Base-by-base conservation (phyloP, 108 stramenopile genomes). In the Skeletonema costatum region DNA sequence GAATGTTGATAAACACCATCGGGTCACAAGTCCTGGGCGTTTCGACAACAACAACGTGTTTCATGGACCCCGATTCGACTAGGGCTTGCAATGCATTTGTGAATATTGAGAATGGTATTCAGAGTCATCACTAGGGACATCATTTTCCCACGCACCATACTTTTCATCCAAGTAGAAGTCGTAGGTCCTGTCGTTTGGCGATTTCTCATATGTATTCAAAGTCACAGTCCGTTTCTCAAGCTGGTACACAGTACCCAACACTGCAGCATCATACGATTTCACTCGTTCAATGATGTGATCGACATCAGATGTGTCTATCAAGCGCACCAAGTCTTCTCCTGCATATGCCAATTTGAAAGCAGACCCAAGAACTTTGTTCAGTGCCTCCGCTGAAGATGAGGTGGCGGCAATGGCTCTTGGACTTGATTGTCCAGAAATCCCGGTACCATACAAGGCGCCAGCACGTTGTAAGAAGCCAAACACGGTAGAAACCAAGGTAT, bases 391-490 rank as follows among this genome's bases (percentile, higher is more conserved):
- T 68, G 3, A 53, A 53, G 21, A 6, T 53, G 51, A 21, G 3
- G 89, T 90, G 31, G 93, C 90, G 10, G 84, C 73, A 21, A 94
- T 85, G 16, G 85, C 76, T 51, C 93, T 70, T 35, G 85, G 86
- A 25, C 72, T 77, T 12, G 79, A 72, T 38, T 56, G 74, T 32
- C 85, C 85, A 13, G 80, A 81, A 30, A 94, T 87, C 17, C 93
- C 93, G 11, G 93, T 92, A 14, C 90, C 93, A 71, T 94, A 94
- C 70, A 94, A 60, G 6, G 80, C 74, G 14, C 86, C 75, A 44
- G 89, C 90, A 12, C 93, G 86, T 68, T 94, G 93, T 14, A 92
- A 69, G 78, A 92, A 94, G 1, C 93, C 93, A 82, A 85, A 94
- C 29, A 84, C 66, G 56, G 80, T 62, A 25, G 85, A 83, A 83